Percentiles rank a stretch among this genome's conserved stretches.
Conservation (phyloP, 1,284 basidiomycete species). For the Heliocybe sulcata region DNA sequence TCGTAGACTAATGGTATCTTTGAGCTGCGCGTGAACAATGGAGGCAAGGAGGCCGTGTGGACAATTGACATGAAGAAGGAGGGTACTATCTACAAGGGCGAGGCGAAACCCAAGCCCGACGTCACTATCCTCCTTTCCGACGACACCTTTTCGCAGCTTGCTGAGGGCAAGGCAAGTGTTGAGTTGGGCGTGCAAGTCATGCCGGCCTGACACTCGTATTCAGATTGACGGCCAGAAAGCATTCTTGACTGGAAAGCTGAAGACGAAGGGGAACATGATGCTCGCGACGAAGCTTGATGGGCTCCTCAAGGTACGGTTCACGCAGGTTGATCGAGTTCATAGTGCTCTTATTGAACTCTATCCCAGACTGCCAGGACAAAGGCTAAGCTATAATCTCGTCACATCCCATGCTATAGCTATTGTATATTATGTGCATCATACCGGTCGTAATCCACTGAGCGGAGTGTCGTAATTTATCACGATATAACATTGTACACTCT, state of each 20-base stretch:
- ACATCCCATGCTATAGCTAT: background rate
- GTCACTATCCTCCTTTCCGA: slow-evolving; percentile 76
- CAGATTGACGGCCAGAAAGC: slow-evolving; percentile 87
- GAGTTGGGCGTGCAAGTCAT: background rate
- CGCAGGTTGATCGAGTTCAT: background rate
- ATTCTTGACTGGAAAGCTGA: slow-evolving; percentile 89
- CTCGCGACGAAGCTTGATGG: slow-evolving; percentile 82
- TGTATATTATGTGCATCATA: background rate
- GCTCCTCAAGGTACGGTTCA: slow-evolving; percentile 62
- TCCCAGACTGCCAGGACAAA: slow-evolving; percentile 27
- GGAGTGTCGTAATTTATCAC: slow-evolving; percentile 3
- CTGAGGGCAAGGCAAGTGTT: slow-evolving; percentile 53
- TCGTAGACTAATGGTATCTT: slow-evolving; percentile 86
- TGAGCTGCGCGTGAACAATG: slow-evolving; percentile 82
- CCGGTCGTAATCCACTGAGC: background rate
- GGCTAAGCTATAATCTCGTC: slow-evolving; percentile 26
- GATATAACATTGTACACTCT: background rate
- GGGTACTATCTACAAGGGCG: slow-evolving; percentile 75
- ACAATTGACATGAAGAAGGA: slow-evolving; percentile 97
- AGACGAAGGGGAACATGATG: slow-evolving; percentile 84
- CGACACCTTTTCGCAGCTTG: slow-evolving; percentile 59
- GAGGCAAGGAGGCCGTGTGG: slow-evolving; percentile 76
- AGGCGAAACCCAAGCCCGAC: slow-evolving; percentile 66
- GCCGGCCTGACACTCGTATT: background rate
- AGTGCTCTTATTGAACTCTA: background rate